A percentile compares a stretch with the other conserved stretches of the same genome.
Conservation (phyloP, 2,329 filamentous ascomycete genomes). For the Pseudovirgaria hyperparasitica region DNA sequence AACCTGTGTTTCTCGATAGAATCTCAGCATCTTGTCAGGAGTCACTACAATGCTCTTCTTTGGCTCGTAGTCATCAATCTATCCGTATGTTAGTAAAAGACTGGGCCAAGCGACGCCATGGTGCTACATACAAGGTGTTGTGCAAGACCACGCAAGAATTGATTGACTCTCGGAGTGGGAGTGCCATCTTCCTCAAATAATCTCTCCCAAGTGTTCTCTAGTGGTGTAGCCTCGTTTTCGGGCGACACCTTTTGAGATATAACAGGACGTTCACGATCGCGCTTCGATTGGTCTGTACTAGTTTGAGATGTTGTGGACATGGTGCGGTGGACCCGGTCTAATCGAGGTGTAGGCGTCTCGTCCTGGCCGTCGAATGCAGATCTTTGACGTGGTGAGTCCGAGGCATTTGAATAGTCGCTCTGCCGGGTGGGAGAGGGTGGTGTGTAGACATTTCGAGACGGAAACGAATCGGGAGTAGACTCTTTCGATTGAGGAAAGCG, state of each 20-base stretch:
- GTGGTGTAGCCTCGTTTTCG: constrained; percentile 23
- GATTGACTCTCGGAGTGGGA: constrained; percentile 54
- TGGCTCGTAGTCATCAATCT: constrained; percentile 59
- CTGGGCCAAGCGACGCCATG: background rate
- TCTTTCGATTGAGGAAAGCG: constrained; percentile 27
- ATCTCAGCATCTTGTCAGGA: constrained; percentile 60
- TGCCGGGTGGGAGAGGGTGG: constrained; percentile 38
- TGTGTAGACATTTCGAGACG: constrained; percentile 37
- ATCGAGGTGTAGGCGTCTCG: constrained; percentile 16
- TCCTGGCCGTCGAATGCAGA: constrained; percentile 18
- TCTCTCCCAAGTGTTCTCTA: constrained; percentile 62
- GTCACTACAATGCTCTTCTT: constrained; percentile 58
- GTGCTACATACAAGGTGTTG: constrained; percentile 50
- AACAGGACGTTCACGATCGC: constrained; percentile 15
- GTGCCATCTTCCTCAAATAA: constrained; percentile 57
- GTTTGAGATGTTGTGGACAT: constrained; percentile 10
- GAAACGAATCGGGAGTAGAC: constrained; percentile 35
- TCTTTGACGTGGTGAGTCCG: constrained; percentile 18
- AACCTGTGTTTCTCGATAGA: constrained; percentile 57
- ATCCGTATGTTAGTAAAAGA: constrained; percentile 4
- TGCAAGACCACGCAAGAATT: constrained; percentile 63
- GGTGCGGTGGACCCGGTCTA: constrained; percentile 13
- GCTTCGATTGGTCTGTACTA: too few relatives aligned
- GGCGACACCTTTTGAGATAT: constrained; percentile 17
- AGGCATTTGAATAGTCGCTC: constrained; percentile 20